Conservation (phyloP, 2,329 filamentous ascomycete genomes). For the Orbilia javanica region DNA sequence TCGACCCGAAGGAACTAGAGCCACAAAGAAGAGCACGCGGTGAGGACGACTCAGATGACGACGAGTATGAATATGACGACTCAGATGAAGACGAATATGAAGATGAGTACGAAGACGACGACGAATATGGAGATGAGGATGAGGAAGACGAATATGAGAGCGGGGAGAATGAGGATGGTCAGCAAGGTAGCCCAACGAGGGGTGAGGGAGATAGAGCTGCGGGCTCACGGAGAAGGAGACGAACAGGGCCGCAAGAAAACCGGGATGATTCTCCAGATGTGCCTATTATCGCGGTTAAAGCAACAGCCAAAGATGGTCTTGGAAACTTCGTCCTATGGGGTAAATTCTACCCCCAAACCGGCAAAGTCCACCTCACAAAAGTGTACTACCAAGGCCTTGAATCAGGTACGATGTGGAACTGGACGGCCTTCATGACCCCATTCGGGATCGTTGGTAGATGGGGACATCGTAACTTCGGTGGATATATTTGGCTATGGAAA, state of each 20-base stretch:
- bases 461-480: conserved; percentile 19
- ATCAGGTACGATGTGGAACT: conserved; percentile 22
- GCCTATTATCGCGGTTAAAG: conserved; percentile 21
- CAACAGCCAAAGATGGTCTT: conserved; percentile 17
- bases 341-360: conserved; percentile 31
- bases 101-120: not conserved
- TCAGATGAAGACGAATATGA: not conserved
- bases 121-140: not conserved
- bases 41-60: not conserved
- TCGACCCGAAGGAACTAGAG: conserved; percentile 11
- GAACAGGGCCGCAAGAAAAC: not conserved
- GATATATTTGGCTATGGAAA: conserved; percentile 52
- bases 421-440: conserved; percentile 48
- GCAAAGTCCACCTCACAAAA: conserved; percentile 37
- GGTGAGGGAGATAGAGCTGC: not conserved
- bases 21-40: not conserved
- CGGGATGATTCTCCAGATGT: not conserved
- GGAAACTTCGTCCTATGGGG: conserved; percentile 36
- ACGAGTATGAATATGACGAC: not conserved
- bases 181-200: not conserved
- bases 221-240: not conserved
- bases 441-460: conserved; percentile 53
- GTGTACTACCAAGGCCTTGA: conserved; percentile 2
- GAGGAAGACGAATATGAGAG: not conserved
- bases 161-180: not conserved